Evolutionary conservation across 2,329 filamentous ascomycete genomes (phyloP).

Genomic region (Epicoccum nigrum): DNA sequence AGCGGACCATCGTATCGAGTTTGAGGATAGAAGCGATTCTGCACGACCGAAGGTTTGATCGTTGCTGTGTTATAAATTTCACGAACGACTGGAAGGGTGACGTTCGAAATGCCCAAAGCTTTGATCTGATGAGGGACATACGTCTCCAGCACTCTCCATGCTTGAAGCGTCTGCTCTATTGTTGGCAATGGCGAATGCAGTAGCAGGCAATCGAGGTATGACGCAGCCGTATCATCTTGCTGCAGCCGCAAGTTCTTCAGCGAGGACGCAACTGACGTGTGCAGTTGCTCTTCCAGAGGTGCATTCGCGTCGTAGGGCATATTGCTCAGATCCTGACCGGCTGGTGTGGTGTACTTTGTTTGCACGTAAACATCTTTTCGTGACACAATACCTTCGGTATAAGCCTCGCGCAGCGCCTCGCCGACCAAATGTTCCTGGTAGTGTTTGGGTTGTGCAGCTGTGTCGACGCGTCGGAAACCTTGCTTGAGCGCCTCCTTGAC

Average conservation of each 20-base stretch:
- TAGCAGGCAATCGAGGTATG: slow-evolving; percentile 65
- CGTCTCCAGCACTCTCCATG: slow-evolving; percentile 69
- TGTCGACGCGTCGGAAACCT: slow-evolving; percentile 78
- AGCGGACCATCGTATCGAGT: slow-evolving; percentile 67
- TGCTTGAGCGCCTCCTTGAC: slow-evolving; percentile 71
- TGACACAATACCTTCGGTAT: slow-evolving; percentile 63
- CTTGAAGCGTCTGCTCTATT: slow-evolving; percentile 62
- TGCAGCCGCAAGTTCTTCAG: slow-evolving; percentile 62
- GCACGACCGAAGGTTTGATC: slow-evolving; percentile 68
- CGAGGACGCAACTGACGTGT: slow-evolving; percentile 70
- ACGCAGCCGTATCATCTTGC: slow-evolving; percentile 40
- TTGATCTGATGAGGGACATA: slow-evolving; percentile 71
- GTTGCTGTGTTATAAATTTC: slow-evolving; percentile 56
- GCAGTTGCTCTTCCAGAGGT: slow-evolving; percentile 68
- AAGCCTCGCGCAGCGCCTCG: slow-evolving; percentile 67
- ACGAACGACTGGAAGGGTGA: slow-evolving; percentile 63
- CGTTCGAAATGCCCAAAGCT: slow-evolving; percentile 77
- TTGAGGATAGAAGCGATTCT: slow-evolving; percentile 73
- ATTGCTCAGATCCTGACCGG: slow-evolving; percentile 64
- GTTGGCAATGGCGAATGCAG: slow-evolving; percentile 63
- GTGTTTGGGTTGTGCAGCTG: slow-evolving; percentile 78
- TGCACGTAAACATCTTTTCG: slow-evolving; percentile 73
- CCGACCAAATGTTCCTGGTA: slow-evolving; percentile 77
- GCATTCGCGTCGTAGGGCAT: slow-evolving; percentile 68
- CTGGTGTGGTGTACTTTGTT: slow-evolving; percentile 78